phyloP scores from a whole-genome alignment of 2,329 filamentous ascomycete species.

The Elsinoe batatas region DNA sequence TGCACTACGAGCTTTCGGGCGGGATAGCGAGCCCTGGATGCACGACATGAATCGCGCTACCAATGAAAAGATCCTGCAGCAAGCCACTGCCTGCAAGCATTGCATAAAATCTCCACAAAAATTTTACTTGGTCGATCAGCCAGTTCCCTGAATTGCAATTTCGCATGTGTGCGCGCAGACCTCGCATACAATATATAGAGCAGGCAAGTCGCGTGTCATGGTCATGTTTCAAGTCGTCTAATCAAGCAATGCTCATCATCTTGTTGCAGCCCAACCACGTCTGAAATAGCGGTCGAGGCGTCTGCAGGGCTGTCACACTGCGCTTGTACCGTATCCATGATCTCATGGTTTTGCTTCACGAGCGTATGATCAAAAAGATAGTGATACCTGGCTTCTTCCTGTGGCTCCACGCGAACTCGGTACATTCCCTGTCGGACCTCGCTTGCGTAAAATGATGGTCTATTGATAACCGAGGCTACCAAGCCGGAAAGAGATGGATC shows the following conservation, averaged over 20 bases:
- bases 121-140: constrained; percentile 1
- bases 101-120: not conserved
- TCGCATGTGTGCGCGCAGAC: no score
- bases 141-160: not conserved
- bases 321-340: not conserved
- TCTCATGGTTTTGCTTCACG: not conserved
- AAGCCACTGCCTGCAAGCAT: not conserved
- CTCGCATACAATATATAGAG: no score
- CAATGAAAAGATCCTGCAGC: not conserved
- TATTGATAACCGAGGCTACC: not conserved
- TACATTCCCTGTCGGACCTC: not conserved
- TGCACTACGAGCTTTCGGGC: not conserved
- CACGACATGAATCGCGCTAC: not conserved
- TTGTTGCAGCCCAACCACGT: not conserved
- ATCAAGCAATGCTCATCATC: constrained; percentile 6
- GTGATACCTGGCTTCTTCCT: not conserved
- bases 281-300: not conserved
- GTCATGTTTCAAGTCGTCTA: constrained; percentile 1
- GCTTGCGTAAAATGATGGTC: not conserved
- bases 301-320: not conserved
- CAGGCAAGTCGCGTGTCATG: not conserved
- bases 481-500: not conserved
- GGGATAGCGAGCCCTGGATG: constrained; percentile 6
- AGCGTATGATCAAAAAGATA: not conserved
- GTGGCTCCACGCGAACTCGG: not conserved